phyloP scores from a whole-genome alignment of 2,329 filamentous ascomycete genomes.

The Graphilbum sp. region DNA sequence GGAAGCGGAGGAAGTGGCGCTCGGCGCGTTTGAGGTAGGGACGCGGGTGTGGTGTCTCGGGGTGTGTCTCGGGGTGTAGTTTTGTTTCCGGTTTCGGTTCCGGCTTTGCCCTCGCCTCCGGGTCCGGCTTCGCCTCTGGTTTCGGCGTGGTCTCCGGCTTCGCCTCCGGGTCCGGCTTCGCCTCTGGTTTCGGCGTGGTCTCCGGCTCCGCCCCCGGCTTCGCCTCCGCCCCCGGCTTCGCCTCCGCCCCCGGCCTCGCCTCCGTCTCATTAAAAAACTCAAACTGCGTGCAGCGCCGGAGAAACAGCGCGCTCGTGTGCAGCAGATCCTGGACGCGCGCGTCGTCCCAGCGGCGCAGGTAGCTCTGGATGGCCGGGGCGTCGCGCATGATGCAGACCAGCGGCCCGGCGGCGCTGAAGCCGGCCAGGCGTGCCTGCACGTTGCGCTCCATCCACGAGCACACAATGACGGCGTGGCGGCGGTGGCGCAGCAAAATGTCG shows the following conservation, averaged over 20 bases:
- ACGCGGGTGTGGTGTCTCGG: no score
- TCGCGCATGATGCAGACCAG: slow-evolving; percentile 55
- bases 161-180: no score
- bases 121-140: no score
- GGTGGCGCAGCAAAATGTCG: slow-evolving; percentile 40
- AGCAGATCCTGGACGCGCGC: slow-evolving; percentile 36
- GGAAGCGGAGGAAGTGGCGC: slow-evolving; percentile 41
- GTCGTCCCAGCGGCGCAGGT: slow-evolving; percentile 25
- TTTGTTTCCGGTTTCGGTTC: background rate
- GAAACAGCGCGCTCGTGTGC: slow-evolving; percentile 33
- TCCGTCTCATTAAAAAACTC: slow-evolving; percentile 55
- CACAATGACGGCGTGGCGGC: slow-evolving; percentile 47
- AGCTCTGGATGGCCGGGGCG: slow-evolving; percentile 39
- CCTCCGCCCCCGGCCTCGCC: background rate
- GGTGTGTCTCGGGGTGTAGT: slow-evolving; percentile 4
- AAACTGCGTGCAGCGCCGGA: slow-evolving; percentile 47
- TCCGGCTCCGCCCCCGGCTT: no score
- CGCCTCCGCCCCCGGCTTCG: no score
- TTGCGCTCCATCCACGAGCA: slow-evolving; percentile 49
- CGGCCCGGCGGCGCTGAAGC: slow-evolving; percentile 47
- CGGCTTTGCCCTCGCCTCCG: no score
- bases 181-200: no score
- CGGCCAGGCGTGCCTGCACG: slow-evolving; percentile 37
- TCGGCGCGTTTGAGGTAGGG: slow-evolving; percentile 45
- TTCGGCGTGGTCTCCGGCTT: no score